phyloP scores from a whole-genome alignment of 2,329 filamentous ascomycete species.

The Periconia digitata region DNA sequence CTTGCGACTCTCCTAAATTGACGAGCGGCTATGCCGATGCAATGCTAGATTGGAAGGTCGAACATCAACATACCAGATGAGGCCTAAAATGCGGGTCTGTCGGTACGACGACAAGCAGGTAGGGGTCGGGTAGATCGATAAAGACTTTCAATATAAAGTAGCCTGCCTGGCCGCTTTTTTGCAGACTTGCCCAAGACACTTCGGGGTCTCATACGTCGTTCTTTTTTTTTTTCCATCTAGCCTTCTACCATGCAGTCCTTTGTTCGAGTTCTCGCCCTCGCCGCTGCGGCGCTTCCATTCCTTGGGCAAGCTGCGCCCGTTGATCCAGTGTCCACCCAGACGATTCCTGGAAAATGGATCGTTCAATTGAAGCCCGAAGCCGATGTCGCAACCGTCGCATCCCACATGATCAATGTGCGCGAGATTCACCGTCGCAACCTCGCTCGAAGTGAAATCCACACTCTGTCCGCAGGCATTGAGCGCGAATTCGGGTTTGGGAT shows the following conservation, averaged over 20 bases:
- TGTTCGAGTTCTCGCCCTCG: slow-evolving; percentile 25
- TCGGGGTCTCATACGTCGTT: not conserved
- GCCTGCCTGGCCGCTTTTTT: slow-evolving; percentile 1
- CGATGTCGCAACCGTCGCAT: slow-evolving; percentile 24
- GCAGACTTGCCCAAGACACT: not conserved
- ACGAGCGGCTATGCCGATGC: not conserved
- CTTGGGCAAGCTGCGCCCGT: slow-evolving; percentile 25
- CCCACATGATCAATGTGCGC: slow-evolving; percentile 28
- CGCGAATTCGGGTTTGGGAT: slow-evolving; percentile 29
- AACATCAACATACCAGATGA: slow-evolving; percentile 3
- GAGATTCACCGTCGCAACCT: slow-evolving; percentile 34
- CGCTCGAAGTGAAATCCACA: slow-evolving; percentile 16
- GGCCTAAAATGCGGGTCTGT: slow-evolving; percentile 22
- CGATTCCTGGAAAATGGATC: slow-evolving; percentile 47
- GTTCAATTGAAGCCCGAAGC: slow-evolving; percentile 44
- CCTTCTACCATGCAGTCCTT: slow-evolving; percentile 29
- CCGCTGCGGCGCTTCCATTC: slow-evolving; percentile 24
- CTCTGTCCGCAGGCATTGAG: slow-evolving; percentile 23
- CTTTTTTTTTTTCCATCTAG: not conserved
- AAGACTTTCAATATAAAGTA: slow-evolving; percentile 4
- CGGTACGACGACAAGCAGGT: not conserved
- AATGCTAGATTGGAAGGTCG: not conserved
- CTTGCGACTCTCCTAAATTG: not conserved
- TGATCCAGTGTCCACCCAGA: slow-evolving; percentile 6
- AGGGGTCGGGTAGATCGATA: not conserved